phyloP scores from a whole-genome alignment of 148 eudicot genomes.

The Simmondsia chinensis region DNA sequence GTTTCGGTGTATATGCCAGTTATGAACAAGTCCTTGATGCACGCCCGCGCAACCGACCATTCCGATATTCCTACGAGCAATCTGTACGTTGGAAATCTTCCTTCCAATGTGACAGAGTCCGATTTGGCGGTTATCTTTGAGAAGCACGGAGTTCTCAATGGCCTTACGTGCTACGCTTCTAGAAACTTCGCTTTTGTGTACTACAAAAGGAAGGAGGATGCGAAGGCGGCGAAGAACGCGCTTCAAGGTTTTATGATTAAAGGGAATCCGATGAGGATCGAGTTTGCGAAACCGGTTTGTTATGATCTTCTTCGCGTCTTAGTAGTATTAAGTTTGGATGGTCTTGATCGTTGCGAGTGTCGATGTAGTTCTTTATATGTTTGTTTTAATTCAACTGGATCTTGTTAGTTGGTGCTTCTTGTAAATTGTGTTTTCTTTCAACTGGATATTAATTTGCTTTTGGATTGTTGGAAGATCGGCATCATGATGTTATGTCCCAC shows the following conservation, averaged over 20 bases:
- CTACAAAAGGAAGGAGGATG: slow-evolving; percentile 40
- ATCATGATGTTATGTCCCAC: no score
- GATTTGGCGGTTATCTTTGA: slow-evolving; percentile 44
- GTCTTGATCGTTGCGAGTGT: no score
- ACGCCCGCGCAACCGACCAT: no score
- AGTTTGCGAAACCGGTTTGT: slow-evolving; percentile 92
- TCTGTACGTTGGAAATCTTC: slow-evolving; percentile 78
- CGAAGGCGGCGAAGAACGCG: slow-evolving; percentile 35
- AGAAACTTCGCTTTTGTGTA: slow-evolving; percentile 66
- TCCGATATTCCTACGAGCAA: slow-evolving; percentile 36
- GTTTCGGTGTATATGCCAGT: no score
- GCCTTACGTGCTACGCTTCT: slow-evolving; percentile 41
- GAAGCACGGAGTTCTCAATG: slow-evolving; percentile 51
- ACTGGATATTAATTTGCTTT: neutral
- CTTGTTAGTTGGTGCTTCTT: slow-evolving; percentile 1
- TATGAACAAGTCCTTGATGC: no score
- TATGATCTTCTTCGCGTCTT: slow-evolving; percentile 11
- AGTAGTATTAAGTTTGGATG: neutral
- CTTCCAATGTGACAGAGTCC: slow-evolving; percentile 43
- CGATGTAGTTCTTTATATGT: no score
- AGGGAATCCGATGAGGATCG: slow-evolving; percentile 51
- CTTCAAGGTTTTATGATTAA: slow-evolving; percentile 49
- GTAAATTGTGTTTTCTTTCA: slow-evolving; percentile 5
- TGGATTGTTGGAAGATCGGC: neutral
- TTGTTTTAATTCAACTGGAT: no score